Conservation (phyloP, 2,329 filamentous ascomycete genomes). For the Colletotrichum theobromicola region DNA sequence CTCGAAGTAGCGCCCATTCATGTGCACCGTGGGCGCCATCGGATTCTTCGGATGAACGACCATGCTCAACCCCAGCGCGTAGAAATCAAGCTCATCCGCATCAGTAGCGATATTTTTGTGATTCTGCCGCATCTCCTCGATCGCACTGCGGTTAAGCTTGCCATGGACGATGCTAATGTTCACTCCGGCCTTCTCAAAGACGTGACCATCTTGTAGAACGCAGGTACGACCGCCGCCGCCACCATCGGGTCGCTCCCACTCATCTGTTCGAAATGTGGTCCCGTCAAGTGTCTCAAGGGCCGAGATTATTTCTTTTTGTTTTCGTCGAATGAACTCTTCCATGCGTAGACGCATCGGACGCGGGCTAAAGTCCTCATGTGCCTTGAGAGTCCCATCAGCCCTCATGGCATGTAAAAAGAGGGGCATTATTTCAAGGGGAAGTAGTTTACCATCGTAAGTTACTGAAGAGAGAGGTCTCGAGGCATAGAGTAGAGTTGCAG, state of each 20-base stretch:
- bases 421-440: no score
- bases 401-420: background rate
- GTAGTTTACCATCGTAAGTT: background rate
- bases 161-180: conserved; percentile 96
- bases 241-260: conserved; percentile 85
- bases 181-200: conserved; percentile 97
- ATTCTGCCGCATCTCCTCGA: conserved; percentile 78
- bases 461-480: background rate
- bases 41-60: conserved; percentile 93
- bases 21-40: conserved; percentile 96
- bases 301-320: conserved; percentile 84
- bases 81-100: conserved; percentile 81
- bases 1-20: conserved; percentile 99
- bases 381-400: background rate
- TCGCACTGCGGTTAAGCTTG: conserved; percentile 81
- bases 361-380: background rate
- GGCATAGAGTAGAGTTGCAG: background rate
- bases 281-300: conserved; percentile 86
- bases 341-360: conserved; percentile 94
- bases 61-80: conserved; percentile 91
- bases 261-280: conserved; percentile 79
- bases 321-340: conserved; percentile 93
- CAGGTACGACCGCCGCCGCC: conserved; percentile 94
- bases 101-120: conserved; percentile 56
- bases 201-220: conserved; percentile 92